Conservation (phyloP, 371 early-diverging fungal species). For the Actinomortierella ambigua region DNA sequence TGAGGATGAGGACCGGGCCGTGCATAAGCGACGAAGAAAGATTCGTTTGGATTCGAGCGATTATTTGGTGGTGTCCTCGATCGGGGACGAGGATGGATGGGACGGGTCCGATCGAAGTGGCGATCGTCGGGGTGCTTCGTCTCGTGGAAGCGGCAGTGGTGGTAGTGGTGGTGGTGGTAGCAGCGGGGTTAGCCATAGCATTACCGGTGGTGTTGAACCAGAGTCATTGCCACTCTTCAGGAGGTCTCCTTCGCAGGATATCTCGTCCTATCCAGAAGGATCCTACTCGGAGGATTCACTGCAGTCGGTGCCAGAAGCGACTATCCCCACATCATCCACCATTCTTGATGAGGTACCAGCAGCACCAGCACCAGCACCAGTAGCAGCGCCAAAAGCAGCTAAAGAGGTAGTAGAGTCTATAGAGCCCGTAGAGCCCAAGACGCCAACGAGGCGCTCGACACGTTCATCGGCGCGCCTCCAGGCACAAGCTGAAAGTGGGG, state of each 20-base stretch:
- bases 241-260: constrained; percentile 18
- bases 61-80: constrained; percentile 2
- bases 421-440: too few relatives aligned
- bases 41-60: constrained; percentile 2
- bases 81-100: constrained; percentile 7
- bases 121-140: too few relatives aligned
- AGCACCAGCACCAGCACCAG: background rate
- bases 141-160: too few relatives aligned
- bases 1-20: constrained; percentile 8
- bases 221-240: too few relatives aligned
- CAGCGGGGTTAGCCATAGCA: too few relatives aligned
- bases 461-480: too few relatives aligned
- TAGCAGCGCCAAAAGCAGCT: background rate
- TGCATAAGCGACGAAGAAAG: constrained; percentile 9
- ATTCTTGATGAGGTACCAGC: background rate
- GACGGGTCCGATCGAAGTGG: constrained; percentile 1
- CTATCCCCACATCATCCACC: too few relatives aligned
- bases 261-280: constrained; percentile 20
- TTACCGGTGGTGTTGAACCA: too few relatives aligned
- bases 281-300: background rate
- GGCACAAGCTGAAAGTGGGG: too few relatives aligned
- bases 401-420: background rate
- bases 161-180: too few relatives aligned
- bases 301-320: too few relatives aligned
- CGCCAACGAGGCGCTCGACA: too few relatives aligned